Evolutionary conservation across 495 filamentous ascomycete species (phyloP).

Genomic region (Polyplosphaeria fusca): DNA sequence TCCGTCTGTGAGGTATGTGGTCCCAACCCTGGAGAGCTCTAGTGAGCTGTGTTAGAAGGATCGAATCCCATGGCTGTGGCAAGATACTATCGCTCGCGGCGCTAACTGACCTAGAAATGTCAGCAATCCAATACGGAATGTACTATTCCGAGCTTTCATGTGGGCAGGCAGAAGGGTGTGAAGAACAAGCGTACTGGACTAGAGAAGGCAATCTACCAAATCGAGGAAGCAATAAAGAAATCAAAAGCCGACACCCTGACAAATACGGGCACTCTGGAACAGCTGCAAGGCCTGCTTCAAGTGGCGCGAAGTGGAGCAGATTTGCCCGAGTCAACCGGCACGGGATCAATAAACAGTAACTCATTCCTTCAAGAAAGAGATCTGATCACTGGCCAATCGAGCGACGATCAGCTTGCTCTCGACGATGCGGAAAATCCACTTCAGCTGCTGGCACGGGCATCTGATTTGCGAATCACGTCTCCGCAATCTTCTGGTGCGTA

Average conservation of each 20-base stretch:
- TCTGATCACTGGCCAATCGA: constrained; percentile 10
- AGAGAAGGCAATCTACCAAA: constrained; percentile 69
- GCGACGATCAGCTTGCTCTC: constrained; percentile 48
- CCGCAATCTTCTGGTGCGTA: no score
- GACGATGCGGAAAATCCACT: constrained; percentile 74
- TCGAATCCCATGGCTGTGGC: not conserved
- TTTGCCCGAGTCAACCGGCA: not conserved
- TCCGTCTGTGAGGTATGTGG: constrained; percentile 63
- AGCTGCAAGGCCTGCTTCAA: constrained; percentile 35
- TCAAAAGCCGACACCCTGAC: constrained; percentile 53
- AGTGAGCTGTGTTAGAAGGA: constrained; percentile 40
- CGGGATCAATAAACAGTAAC: not conserved
- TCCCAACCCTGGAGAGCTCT: no score
- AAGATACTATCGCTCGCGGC: not conserved
- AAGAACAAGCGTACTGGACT: constrained; percentile 73
- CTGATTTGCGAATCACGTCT: constrained; percentile 55
- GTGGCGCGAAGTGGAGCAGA: not conserved
- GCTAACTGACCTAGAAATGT: not conserved
- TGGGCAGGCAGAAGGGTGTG: constrained; percentile 69
- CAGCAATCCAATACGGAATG: constrained; percentile 48
- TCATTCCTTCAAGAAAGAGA: not conserved
- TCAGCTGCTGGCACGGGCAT: constrained; percentile 66
- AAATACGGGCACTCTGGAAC: constrained; percentile 37
- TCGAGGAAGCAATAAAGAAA: constrained; percentile 68
- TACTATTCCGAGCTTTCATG: constrained; percentile 63